Percentiles rank a stretch among this genome's conserved stretches.
Conservation (phyloP, 495 filamentous ascomycete genomes). For the Neurospora intermedia region DNA sequence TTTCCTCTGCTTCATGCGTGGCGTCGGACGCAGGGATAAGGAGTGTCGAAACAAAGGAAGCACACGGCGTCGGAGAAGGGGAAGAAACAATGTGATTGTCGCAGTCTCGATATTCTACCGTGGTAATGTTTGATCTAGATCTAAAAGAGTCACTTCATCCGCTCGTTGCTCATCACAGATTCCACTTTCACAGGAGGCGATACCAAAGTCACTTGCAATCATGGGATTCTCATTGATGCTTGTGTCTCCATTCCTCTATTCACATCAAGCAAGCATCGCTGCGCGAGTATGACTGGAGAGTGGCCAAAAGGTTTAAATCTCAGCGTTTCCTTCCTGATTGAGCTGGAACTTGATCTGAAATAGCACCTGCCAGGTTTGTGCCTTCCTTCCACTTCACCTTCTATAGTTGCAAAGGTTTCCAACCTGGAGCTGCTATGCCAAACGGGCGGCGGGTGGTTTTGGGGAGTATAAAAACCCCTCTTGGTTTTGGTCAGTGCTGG, state of each 20-base stretch:
- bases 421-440: neutral
- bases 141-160: neutral
- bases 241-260: neutral
- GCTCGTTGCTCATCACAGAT: neutral
- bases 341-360: neutral
- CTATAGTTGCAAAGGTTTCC: neutral
- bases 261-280: too few species aligned
- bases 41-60: neutral
- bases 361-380: neutral
- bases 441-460: neutral
- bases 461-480: neutral
- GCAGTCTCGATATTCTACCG: neutral
- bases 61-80: neutral
- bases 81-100: neutral
- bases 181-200: neutral
- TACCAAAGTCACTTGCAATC: neutral
- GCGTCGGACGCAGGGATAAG: neutral
- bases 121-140: neutral
- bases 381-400: neutral
- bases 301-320: too few species aligned
- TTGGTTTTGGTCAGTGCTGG: neutral
- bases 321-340: too few species aligned
- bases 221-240: neutral
- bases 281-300: too few species aligned
- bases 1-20: neutral